Evolutionary conservation across 768 basidiomycete genomes (phyloP).

Genomic region (Psilocybe tampanensis): DNA sequence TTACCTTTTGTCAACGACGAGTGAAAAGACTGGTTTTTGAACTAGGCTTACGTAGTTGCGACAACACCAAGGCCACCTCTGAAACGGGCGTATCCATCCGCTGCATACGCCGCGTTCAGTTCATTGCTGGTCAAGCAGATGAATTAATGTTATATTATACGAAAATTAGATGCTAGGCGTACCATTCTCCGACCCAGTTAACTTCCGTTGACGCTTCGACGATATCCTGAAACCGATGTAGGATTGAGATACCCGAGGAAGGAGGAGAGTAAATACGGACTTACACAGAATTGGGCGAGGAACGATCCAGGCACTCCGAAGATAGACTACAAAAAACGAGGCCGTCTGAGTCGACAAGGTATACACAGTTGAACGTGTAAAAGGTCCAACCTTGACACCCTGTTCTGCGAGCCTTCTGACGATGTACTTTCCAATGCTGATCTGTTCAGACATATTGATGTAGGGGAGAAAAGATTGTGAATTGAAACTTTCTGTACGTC

Average conservation of each 20-base stretch:
- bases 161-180: background rate
- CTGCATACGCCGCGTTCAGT: constrained; percentile 15
- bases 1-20: background rate
- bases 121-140: constrained; percentile 9
- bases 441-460: background rate
- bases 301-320: constrained; percentile 13
- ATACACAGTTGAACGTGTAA: background rate
- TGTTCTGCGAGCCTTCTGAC: constrained; percentile 7
- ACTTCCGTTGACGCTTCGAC: constrained; percentile 10
- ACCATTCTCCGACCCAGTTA: constrained; percentile 15
- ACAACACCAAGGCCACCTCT: constrained; percentile 8
- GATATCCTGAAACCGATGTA: constrained; percentile 2
- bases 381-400: background rate
- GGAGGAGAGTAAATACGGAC: background rate
- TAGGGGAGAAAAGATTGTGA: no score
- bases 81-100: constrained; percentile 14
- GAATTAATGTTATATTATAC: background rate
- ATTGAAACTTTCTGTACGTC: no score
- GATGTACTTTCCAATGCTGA: constrained; percentile 11
- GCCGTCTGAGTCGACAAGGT: background rate
- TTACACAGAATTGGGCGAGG: constrained; percentile 7
- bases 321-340: constrained; percentile 8
- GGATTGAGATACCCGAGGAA: background rate
- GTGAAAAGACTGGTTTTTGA: no score
- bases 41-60: constrained; percentile 11